Percentiles rank a stretch among this genome's conserved stretches.
These are phyloP conservation scores for Flagelloscypha sp. DNA, from an alignment of 768 basidiomycete species.

Conservation along the genomic window DNA sequence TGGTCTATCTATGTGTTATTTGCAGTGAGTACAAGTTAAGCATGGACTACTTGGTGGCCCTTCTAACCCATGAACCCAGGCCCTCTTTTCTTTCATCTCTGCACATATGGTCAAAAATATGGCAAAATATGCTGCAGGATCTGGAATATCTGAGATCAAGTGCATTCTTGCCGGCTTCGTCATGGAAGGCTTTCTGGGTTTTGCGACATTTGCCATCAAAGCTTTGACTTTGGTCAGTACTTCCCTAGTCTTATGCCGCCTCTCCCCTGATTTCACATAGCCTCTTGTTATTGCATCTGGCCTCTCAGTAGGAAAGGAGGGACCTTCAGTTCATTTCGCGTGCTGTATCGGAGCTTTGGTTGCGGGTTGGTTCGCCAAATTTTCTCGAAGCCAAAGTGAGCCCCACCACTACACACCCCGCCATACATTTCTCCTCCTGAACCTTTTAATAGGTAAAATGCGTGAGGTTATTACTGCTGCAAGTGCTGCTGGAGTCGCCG, in stretches of 20 bases:
- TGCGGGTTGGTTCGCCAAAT: slow-evolving; percentile 75
- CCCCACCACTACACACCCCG: slow-evolving; percentile 7
- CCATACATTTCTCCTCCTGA: slow-evolving; percentile 12
- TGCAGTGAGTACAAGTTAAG: slow-evolving; percentile 52
- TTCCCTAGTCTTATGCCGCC: neutral
- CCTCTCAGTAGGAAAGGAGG: slow-evolving; percentile 95
- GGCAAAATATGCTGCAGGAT: slow-evolving; percentile 94
- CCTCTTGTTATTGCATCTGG: slow-evolving; percentile 96
- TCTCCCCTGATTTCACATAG: slow-evolving; percentile 31
- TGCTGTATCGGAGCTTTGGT: slow-evolving; percentile 89
- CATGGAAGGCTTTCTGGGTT: slow-evolving; percentile 91
- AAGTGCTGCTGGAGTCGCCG: slow-evolving; percentile 96
- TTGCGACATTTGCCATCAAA: slow-evolving; percentile 88
- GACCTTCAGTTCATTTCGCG: slow-evolving; percentile 95
- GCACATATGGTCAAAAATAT: slow-evolving; percentile 83
- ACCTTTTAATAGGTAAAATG: slow-evolving; percentile 49
- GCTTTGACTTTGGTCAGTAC: slow-evolving; percentile 78
- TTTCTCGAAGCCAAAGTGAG: slow-evolving; percentile 82
- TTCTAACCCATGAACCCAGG: slow-evolving; percentile 39
- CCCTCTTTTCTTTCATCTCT: slow-evolving; percentile 74
- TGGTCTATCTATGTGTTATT: slow-evolving; percentile 86
- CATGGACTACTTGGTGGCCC: neutral
- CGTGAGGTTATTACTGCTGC: slow-evolving; percentile 91
- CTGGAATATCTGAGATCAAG: slow-evolving; percentile 98
- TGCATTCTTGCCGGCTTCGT: slow-evolving; percentile 95